Evolutionary conservation across 75 land plant genomes (phyloP), one percentile per base, ranked within the genome.

Genomic region (Adiantum capillusveneris): DNA sequence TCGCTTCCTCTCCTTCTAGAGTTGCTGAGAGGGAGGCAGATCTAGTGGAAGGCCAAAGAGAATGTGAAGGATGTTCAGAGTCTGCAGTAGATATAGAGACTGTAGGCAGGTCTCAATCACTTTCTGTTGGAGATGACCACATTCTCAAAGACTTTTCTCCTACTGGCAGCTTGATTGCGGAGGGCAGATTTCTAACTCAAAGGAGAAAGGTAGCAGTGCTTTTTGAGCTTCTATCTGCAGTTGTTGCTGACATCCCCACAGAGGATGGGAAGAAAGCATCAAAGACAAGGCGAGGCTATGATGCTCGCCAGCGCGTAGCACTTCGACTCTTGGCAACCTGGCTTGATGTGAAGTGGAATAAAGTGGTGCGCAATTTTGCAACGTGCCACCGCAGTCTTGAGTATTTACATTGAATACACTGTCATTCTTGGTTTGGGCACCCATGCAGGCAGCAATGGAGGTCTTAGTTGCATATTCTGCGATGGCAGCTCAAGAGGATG

Each of bases 301-400:
- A 94, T 78, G 84, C 98, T 46, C 82, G 98, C 1, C 96, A 94
- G 68, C 84, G 98, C 42, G 86, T 66, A 34, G 85, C 96, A 53
- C 58, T 94, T 24, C 63, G 98, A 22, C 63, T 94, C 54, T 51
- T 94, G 45, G 83, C 96, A 37, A 76, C 90, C 29, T 94, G 98
- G 98, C 58, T 94, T 63, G 76, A 90, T 62, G 53, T 94, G 46
- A 71, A 84, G 45, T 94, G 96, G 96, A 73, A 34, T 25, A 81
- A 89, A 76, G 69, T 93, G 89, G 98, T 88, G 9, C 7, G n/a
- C n/a, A n/a, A n/a, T n/a, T n/a, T n/a, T n/a, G n/a, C n/a, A n/a
- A n/a, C n/a, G n/a, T n/a, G n/a, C n/a, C n/a, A n/a, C n/a, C n/a
- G n/a, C n/a, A n/a, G n/a, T n/a, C n/a, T n/a, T n/a, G n/a, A n/a